Base-by-base conservation (phyloP, 306 rosid genomes). In the Cucurbita pepo region DNA sequence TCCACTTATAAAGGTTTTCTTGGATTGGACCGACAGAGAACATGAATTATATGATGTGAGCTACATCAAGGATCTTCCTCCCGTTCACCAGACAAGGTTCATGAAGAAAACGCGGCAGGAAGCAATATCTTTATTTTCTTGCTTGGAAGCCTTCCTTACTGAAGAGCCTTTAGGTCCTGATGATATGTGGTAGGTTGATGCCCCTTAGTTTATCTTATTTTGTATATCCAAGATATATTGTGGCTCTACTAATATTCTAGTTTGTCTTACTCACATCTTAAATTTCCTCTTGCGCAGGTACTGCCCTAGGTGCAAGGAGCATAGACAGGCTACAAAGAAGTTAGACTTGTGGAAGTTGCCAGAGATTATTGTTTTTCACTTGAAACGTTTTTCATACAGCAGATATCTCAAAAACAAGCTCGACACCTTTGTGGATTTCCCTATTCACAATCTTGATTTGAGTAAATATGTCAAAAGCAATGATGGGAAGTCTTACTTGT, bases 131-230 rank as follows among this genome's bases (percentile, higher is more conserved):
- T 88, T 95, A 78, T 95, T 95, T 84, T 86, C 96, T 53, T 91
- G 99, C 91, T 81, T 95, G 87, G 99, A 95, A 79, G 96, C 97
- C 19, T 95, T 95, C 87, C 78, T 95, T 79, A 91, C 89, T 50
- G 97, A 91, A 88, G 99, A 95, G 81, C 99, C 99, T 88, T 78
- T 95, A 45, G 97, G 99, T 43, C 97, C 97, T 25, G 96, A 89
- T 63, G 99, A 95, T 83, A 95, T 95, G 99, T 95, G 99, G 99
- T 95, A 88, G 78, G 53, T 54, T 45, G 18, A 47, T 22, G 72
- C 12, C 19, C 76, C 56, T 71, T 18, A 8, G 15, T 70, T 47
- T 30, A 16, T 14, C 21, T 54, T 71, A 38, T 74, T 61, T 34
- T 69, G 45, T 30, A 72, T 36, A 25, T 45, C 22, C 59, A 12